Evolutionary conservation across 495 filamentous ascomycete species (phyloP).

Genomic region (Bacidia gigantensis): DNA sequence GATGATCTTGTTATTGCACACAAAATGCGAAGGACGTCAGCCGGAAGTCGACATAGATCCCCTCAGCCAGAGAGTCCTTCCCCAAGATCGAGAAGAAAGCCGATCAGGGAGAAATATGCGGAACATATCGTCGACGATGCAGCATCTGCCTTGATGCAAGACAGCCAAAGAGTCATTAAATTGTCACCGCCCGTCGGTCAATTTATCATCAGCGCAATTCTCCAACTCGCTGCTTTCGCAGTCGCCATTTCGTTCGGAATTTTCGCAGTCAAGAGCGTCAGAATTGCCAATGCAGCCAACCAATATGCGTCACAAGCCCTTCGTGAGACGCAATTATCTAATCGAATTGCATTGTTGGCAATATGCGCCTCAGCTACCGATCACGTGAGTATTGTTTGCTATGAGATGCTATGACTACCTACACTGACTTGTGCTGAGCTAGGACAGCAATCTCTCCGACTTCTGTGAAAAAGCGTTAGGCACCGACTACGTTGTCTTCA

Average conservation of each 20-base stretch:
- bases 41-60: too few species aligned
- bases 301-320: background rate
- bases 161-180: too few species aligned
- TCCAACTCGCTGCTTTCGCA: background rate
- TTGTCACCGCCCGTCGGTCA: conserved; percentile 4
- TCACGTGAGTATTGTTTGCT: background rate
- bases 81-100: too few species aligned
- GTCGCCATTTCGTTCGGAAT: conserved; percentile 3
- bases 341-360: conserved; percentile 1
- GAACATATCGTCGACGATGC: too few species aligned
- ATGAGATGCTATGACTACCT: background rate
- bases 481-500: background rate
- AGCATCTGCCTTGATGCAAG: too few species aligned
- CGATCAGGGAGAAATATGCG: too few species aligned
- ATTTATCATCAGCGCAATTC: conserved; percentile 4
- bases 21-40: too few species aligned
- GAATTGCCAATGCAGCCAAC: background rate
- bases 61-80: too few species aligned
- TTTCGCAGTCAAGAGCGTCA: background rate
- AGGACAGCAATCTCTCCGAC: background rate
- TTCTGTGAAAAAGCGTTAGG: background rate
- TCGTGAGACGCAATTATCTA: background rate
- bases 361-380: background rate
- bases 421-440: too few species aligned
- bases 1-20: too few species aligned